Base-by-base conservation (phyloP, 2,329 filamentous ascomycete genomes). In the Corinectria fuckeliana region DNA sequence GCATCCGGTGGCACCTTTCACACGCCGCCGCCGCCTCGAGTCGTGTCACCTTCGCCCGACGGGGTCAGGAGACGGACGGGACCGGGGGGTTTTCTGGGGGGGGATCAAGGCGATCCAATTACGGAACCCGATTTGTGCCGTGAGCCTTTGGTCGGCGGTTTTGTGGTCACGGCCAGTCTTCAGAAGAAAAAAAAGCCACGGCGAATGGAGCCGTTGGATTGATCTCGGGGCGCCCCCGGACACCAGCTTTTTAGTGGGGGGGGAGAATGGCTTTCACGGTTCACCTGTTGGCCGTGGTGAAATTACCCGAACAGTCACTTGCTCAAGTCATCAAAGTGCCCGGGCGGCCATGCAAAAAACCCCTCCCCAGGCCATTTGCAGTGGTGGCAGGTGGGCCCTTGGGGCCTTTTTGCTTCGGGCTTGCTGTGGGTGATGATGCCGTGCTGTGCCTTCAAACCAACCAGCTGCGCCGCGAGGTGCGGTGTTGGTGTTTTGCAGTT, bases 21-120 rank as follows among this genome's bases (percentile, higher is more conserved):
- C n/a, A 25, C 42, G 28, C 42, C 44, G n/a, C n/a, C n/a, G n/a
- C 47, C 42, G 26, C 34, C 48, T 53, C 34, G 56, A 42, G 16
- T 6, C 44, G 44, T 44, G 44, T 25, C 55, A 34, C 48, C 26
- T 23, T 48, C 32, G 26, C 36, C 28, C 34, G 47, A 32, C 45
- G 13, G 34, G 25, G 60, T 62, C 56, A 56, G 50, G 56, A 56
- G 60, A 62, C 32, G 53, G 60, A 62, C 32, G 60, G 26, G 38
- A 56, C 60, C 58, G 38, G 56, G 52, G 59, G 52, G 44, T 58
- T 45, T 49, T 26, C 32, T 34, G 25, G 32, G 18, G n/a, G 42
- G 42, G 23, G 14, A 34, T 36, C 18, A 30, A 45, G 32, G 16
- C 36, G 28, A 32, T 39, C 50, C 56, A 58, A 58, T 50, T 54